A percentile compares a stretch with the other conserved stretches of the same genome.
These are phyloP conservation scores for Starmerella potacharoeniae DNA, from an alignment of 805 yeast genomes.

Conservation along the genomic window DNA sequence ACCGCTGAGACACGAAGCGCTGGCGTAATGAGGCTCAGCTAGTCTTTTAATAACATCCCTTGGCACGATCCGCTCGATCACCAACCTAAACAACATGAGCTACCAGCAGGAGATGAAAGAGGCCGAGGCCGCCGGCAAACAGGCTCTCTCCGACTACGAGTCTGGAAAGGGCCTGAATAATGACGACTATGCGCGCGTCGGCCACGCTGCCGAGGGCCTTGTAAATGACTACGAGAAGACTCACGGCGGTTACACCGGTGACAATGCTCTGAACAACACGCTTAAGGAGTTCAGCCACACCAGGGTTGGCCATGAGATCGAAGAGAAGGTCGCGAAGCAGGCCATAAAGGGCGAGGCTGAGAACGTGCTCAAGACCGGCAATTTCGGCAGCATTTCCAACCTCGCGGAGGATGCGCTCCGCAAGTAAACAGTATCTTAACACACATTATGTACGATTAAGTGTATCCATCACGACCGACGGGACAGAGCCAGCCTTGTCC, in stretches of 20 bases:
- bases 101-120: constrained; percentile 2
- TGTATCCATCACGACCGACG: not conserved
- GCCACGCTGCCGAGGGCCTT: not conserved
- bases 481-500: constrained; percentile 52
- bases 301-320: constrained; percentile 3
- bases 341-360: constrained; percentile 5
- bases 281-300: not conserved
- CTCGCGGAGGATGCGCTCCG: not conserved
- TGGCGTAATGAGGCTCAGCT: not conserved
- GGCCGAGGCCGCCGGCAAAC: constrained; percentile 1
- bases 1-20: not conserved
- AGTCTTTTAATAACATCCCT: not conserved
- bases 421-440: not conserved
- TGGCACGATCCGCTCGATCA: not conserved
- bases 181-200: not conserved
- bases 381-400: not conserved
- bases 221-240: not conserved
- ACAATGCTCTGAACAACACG: not conserved
- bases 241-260: not conserved
- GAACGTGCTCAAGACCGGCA: constrained; percentile 3
- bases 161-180: not conserved
- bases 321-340: constrained; percentile 5
- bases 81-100: not conserved
- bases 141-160: constrained; percentile 2
- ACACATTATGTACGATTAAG: too few relatives aligned